Conservation (phyloP, 2,329 filamentous ascomycete species). For the Stylonectria norvegica region DNA sequence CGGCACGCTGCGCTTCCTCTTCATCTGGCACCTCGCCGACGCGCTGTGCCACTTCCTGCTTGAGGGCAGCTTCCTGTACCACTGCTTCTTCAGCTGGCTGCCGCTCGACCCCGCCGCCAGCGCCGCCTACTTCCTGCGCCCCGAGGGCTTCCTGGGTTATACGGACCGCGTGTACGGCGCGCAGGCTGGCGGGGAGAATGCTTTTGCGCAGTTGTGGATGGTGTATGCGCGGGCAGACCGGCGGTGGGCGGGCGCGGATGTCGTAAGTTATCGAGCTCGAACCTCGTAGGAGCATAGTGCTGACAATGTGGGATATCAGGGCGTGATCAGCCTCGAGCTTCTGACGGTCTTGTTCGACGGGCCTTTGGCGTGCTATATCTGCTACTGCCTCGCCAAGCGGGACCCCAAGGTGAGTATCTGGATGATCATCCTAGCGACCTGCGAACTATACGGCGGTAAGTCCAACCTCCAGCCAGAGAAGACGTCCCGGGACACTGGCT, state of each 20-base stretch:
- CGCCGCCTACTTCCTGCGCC: slow-evolving; percentile 45
- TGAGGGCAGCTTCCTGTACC: slow-evolving; percentile 88
- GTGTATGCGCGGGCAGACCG: slow-evolving; percentile 63
- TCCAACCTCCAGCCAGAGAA: no score
- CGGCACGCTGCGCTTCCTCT: slow-evolving; percentile 67
- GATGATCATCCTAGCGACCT: slow-evolving; percentile 63
- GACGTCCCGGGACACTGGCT: no score
- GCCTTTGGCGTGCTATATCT: slow-evolving; percentile 56
- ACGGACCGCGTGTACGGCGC: slow-evolving; percentile 51
- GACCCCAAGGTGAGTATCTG: slow-evolving; percentile 55
- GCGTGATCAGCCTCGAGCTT: slow-evolving; percentile 62
- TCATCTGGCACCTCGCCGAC: slow-evolving; percentile 94
- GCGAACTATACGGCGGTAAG: slow-evolving; percentile 62
- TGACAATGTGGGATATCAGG: slow-evolving; percentile 30
- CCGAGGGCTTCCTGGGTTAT: slow-evolving; percentile 50
- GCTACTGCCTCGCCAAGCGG: slow-evolving; percentile 56
- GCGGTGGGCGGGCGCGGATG: slow-evolving; percentile 61
- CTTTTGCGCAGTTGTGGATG: slow-evolving; percentile 63
- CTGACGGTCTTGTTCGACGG: slow-evolving; percentile 63
- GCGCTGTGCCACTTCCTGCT: slow-evolving; percentile 87
- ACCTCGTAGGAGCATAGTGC: background rate
- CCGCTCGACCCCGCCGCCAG: slow-evolving; percentile 27
- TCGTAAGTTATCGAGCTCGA: slow-evolving; percentile 38
- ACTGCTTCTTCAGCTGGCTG: slow-evolving; percentile 75
- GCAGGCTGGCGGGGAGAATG: slow-evolving; percentile 52